Percentiles rank a stretch among this genome's conserved stretches.
These are phyloP conservation scores for Castanea sativa DNA, from an alignment of 306 rosid species.

Conservation along the genomic window DNA sequence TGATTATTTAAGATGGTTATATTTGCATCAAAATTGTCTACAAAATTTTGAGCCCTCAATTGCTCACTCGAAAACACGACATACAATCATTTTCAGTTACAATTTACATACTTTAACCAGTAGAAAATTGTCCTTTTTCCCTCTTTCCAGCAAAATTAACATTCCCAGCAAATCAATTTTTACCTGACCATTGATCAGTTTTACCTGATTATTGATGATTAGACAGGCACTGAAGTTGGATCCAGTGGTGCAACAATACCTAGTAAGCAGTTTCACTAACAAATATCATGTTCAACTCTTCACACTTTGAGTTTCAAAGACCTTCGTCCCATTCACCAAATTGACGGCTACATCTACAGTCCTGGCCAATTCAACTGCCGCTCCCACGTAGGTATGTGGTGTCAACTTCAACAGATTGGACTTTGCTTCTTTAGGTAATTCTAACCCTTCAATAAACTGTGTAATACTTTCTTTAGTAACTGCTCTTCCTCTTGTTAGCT, in stretches of 20 bases:
- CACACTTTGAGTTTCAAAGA: constrained; percentile 12
- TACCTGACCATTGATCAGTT: neutral
- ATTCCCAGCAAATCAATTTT: neutral
- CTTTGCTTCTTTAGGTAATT: constrained; percentile 73
- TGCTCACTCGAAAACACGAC: neutral
- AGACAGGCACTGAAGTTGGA: neutral
- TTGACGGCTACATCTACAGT: constrained; percentile 43
- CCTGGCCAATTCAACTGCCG: constrained; percentile 78
- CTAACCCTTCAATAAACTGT: constrained; percentile 68
- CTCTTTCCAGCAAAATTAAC: neutral
- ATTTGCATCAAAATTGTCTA: neutral
- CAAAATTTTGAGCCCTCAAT: neutral
- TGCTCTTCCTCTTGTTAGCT: constrained; percentile 80
- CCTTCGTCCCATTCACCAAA: constrained; percentile 14
- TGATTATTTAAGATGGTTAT: neutral
- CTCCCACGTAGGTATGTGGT: constrained; percentile 79
- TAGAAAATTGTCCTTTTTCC: neutral
- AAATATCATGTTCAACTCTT: neutral
- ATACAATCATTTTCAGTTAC: neutral
- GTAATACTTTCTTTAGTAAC: constrained; percentile 74
- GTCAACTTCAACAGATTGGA: constrained; percentile 55
- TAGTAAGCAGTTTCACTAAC: neutral
- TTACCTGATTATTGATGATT: too few relatives aligned
- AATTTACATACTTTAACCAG: neutral
- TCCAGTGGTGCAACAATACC: neutral